These are phyloP conservation scores for Triticum urartu DNA, from an alignment of 176 grass and related monocot genomes.

Conservation along the genomic window DNA sequence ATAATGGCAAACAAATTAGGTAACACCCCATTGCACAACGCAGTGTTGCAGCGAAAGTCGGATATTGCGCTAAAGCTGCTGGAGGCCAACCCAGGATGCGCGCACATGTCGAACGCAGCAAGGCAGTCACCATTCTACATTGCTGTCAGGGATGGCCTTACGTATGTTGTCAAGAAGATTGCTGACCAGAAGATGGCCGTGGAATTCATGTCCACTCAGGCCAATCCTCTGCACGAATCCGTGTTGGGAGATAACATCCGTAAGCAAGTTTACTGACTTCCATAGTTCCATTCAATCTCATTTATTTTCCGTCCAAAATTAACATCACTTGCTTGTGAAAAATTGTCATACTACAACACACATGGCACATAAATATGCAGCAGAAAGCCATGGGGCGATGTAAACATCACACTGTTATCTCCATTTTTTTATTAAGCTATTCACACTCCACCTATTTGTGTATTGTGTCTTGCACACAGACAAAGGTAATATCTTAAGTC, in stretches of 20 bases:
- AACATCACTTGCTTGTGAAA: no score
- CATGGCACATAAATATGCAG: no score
- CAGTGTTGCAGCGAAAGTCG: neutral
- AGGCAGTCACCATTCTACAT: conserved; percentile 30
- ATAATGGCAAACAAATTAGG: neutral
- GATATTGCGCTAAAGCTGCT: conserved; percentile 6
- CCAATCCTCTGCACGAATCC: neutral
- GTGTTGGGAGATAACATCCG: conserved; percentile 14
- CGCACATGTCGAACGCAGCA: neutral
- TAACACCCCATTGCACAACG: conserved; percentile 32
- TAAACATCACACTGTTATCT: no score
- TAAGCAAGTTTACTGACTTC: neutral
- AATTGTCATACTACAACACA: no score
- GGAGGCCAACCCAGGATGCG: neutral
- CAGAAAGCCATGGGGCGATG: no score
- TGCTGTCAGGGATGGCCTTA: neutral
- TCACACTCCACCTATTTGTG: no score
- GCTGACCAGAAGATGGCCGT: neutral
- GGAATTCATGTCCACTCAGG: neutral
- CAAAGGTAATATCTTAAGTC: no score
- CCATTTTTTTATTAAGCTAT: no score
- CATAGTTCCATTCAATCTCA: no score
- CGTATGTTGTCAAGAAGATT: neutral
- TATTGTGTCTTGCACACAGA: no score
- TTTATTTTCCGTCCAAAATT: neutral